Evolutionary conservation across 2,329 filamentous ascomycete species (phyloP), one percentile per base, ranked within the genome.

Genomic region (Neophaeococcomyces mojaviensis): DNA sequence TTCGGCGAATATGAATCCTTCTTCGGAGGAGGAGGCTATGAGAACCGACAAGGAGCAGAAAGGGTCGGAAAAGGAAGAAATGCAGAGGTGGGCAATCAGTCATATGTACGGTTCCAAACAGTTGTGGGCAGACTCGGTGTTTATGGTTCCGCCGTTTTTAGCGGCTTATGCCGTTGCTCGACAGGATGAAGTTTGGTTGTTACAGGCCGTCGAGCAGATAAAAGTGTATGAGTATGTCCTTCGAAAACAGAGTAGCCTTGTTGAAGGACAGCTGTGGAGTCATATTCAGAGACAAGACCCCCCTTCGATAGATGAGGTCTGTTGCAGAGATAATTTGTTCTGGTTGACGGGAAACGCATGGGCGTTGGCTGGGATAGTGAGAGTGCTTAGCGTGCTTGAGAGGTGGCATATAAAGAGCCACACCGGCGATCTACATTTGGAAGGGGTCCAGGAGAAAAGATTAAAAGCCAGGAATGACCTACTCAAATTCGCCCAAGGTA

Each of bases 81-180:
- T 22, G 32, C 6, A 13, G 20, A 35, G n/a, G 4, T 37, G 43
- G 8, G 71, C 72, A 2, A 71, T 74, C 39, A 71, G 67, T 38
- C 72, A 76, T 51, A 64, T 71, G 20, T 57, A 65, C 19, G 60
- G 64, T 13, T 59, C 61, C 5, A 52, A 65, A 3, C 68, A 73
- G 47, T 59, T 74, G 8, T 74, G 71, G 69, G 65, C 70, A 12
- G 73, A 76, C 54, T 71, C 68, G 51, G 48, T 73, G 5, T 70
- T 69, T 53, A 74, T 74, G 71, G 66, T 65, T 1, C 70, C 71
- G n/a, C 71, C 73, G 1, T 69, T 69, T 34, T 57, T 74, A 15
- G 71, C 71, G 3, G 74, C 70, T 53, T 67, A 68, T 54, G 70
- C 61, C 20, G 65, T 70, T 6, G 63, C 62, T 12, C 59, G 55